A percentile compares a stretch with the other conserved stretches of the same genome.
These are phyloP conservation scores for Solanum infundibuliforme DNA, from an alignment of 257 asterid genomes.

Conservation along the genomic window DNA sequence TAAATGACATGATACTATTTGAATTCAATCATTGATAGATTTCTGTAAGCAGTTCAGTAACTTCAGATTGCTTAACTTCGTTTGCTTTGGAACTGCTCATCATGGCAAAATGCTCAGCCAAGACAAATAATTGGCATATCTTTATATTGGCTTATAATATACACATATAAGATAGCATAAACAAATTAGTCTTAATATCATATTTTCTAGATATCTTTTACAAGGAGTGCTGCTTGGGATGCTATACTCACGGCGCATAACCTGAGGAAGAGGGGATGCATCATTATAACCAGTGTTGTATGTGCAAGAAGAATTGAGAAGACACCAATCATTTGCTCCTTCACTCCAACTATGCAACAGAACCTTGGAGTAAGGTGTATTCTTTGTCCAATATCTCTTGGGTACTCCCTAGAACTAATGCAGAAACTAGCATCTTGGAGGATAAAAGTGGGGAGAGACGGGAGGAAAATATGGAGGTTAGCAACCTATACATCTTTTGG, in stretches of 20 bases:
- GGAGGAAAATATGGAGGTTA: neutral
- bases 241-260: conserved; percentile 7
- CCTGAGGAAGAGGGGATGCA: conserved; percentile 7
- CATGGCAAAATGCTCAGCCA: neutral
- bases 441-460: neutral
- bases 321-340: conserved; percentile 5
- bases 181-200: conserved; percentile 1
- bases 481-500: neutral
- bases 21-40: neutral
- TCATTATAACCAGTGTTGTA: neutral
- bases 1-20: neutral
- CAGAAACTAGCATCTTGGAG: conserved; percentile 1
- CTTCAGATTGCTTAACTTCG: neutral
- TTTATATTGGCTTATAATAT: neutral
- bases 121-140: neutral
- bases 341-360: conserved; percentile 5
- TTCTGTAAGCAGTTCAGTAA: neutral
- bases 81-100: neutral
- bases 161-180: conserved; percentile 1
- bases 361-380: neutral
- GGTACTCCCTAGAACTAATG: neutral
- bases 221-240: conserved; percentile 9
- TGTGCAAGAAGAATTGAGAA: neutral
- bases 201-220: conserved; percentile 4
- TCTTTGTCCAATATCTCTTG: neutral